Percentiles rank a stretch among this genome's conserved stretches.
Conservation (phyloP, 1,284 basidiomycete genomes). For the Tilletia caries region DNA sequence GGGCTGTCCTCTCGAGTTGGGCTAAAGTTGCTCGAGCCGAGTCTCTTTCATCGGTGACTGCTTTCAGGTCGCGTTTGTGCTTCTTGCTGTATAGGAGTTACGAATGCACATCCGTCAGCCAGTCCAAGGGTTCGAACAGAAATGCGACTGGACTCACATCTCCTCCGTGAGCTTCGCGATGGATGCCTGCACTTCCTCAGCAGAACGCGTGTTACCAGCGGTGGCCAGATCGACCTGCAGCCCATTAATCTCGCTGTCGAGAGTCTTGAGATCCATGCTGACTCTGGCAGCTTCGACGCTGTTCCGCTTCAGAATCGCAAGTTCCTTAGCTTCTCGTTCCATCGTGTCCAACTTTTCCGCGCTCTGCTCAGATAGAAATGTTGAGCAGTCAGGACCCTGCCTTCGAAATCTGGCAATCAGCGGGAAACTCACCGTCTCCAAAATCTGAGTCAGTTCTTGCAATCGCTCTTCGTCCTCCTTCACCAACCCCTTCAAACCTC, state of each 20-base stretch:
- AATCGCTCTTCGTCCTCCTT: neutral
- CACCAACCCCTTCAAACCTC: neutral
- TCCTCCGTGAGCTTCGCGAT: slow-evolving; percentile 25
- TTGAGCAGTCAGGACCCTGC: too few species aligned
- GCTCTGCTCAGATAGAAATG: neutral
- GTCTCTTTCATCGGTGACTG: slow-evolving; percentile 26
- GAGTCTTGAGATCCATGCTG: neutral
- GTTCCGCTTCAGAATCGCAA: slow-evolving; percentile 1
- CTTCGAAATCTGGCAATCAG: too few species aligned
- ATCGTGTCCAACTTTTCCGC: neutral
- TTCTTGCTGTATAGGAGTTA: slow-evolving; percentile 20
- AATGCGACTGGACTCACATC: slow-evolving; percentile 16
- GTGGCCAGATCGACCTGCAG: neutral
- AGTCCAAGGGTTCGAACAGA: too few species aligned
- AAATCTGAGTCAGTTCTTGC: neutral
- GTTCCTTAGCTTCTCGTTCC: neutral
- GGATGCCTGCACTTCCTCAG: neutral
- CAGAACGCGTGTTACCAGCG: neutral
- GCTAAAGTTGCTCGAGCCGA: slow-evolving; percentile 31
- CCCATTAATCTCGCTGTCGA: neutral
- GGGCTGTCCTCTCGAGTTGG: slow-evolving; percentile 30
- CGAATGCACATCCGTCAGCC: neutral
- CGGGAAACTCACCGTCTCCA: neutral
- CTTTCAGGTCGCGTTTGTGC: slow-evolving; percentile 38
- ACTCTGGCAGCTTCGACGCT: neutral